Percentiles rank a stretch among this genome's conserved stretches.
Evolutionary conservation across 1,284 basidiomycete genomes (phyloP).

Genomic region (Pseudozyma hubeiensis): DNA sequence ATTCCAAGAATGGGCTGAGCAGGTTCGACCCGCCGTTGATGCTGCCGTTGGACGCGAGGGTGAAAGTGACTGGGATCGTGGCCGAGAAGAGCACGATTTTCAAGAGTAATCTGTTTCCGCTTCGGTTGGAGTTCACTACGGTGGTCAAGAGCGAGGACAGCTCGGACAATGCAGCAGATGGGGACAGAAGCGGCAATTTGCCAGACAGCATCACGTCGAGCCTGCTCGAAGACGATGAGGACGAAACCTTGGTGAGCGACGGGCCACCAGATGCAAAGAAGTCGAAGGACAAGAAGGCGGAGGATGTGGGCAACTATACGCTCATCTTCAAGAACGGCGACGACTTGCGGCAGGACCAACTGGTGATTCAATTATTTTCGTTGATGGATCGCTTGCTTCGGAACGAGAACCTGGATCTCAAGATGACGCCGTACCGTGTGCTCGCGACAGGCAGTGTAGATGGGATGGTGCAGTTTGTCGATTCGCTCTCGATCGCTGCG

Average conservation of each 20-base stretch:
- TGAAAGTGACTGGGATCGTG: slow-evolving; percentile 84
- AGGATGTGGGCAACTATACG: slow-evolving; percentile 73
- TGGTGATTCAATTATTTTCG: slow-evolving; percentile 95
- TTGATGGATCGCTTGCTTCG: slow-evolving; percentile 93
- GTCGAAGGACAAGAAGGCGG: slow-evolving; percentile 15
- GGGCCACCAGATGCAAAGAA: not conserved
- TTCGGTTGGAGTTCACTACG: slow-evolving; percentile 82
- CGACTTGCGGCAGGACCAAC: slow-evolving; percentile 96
- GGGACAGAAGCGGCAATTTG: slow-evolving; percentile 7
- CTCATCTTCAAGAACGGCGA: slow-evolving; percentile 99
- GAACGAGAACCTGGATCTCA: slow-evolving; percentile 95
- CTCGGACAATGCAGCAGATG: not conserved
- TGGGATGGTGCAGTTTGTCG: slow-evolving; percentile 96
- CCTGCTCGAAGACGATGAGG: slow-evolving; percentile 21
- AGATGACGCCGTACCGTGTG: slow-evolving; percentile 91
- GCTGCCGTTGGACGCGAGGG: slow-evolving; percentile 86
- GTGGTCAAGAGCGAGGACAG: slow-evolving; percentile 1
- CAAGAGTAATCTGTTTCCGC: slow-evolving; percentile 94
- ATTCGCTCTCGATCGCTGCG: slow-evolving; percentile 91
- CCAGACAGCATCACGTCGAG: slow-evolving; percentile 45
- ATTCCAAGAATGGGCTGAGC: slow-evolving; percentile 79
- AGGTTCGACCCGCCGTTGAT: slow-evolving; percentile 57
- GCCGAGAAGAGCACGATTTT: slow-evolving; percentile 93
- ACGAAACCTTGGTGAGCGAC: slow-evolving; percentile 15
- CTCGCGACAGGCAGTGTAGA: slow-evolving; percentile 90